Percentiles rank a stretch among this genome's conserved stretches.
phyloP scores from a whole-genome alignment of 78 protist species.

The Emiliania huxleyi region DNA sequence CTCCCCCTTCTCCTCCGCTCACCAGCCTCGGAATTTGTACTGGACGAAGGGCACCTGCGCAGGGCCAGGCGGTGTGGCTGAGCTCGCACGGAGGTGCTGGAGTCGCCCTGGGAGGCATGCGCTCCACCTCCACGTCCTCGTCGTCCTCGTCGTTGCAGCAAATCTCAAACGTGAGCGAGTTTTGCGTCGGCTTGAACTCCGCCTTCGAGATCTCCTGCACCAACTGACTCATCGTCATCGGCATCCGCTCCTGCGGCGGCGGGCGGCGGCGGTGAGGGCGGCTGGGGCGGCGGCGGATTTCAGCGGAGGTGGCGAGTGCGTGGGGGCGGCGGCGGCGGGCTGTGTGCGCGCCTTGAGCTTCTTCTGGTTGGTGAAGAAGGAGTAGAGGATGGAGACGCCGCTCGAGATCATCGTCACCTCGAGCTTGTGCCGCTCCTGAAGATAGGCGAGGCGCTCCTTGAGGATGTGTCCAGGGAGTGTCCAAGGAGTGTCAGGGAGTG shows the following conservation, averaged over 20 bases:
- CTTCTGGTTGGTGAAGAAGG: conserved; percentile 30
- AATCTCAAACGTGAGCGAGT: conserved; percentile 26
- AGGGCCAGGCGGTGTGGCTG: too few relatives aligned
- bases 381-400: conserved; percentile 48
- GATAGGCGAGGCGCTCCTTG: conserved; percentile 32
- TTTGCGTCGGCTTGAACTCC: conserved; percentile 25
- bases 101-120: too few relatives aligned
- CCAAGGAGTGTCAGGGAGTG: neutral
- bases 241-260: conserved; percentile 44
- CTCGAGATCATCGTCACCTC: conserved; percentile 56
- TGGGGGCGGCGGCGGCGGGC: too few relatives aligned
- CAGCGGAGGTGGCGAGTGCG: too few relatives aligned
- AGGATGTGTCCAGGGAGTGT: conserved; percentile 37
- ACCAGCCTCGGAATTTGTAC: neutral
- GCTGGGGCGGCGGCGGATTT: too few relatives aligned
- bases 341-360: too few relatives aligned
- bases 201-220: conserved; percentile 9
- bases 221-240: conserved; percentile 21
- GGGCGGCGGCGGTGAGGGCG: too few relatives aligned
- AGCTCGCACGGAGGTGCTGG: too few relatives aligned
- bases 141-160: conserved; percentile 49
- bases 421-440: conserved; percentile 41
- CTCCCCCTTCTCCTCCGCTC: neutral
- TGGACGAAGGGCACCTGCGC: neutral
- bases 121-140: conserved; percentile 54